Base-by-base conservation (phyloP, 148 eudicot genomes). In the Vaccinium macrocarpon region DNA sequence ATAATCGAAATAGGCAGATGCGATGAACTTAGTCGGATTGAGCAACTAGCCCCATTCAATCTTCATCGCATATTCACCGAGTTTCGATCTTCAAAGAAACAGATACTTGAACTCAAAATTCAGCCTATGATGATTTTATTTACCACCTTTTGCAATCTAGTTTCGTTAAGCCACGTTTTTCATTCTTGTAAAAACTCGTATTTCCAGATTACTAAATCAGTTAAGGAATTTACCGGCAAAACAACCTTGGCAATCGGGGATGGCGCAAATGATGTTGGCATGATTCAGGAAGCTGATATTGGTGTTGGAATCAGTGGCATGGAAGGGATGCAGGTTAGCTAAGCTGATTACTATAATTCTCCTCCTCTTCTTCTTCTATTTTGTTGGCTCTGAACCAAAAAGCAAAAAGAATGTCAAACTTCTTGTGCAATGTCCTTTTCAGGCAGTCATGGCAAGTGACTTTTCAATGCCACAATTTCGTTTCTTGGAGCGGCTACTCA, bases 221-320 rank as follows among this genome's bases (percentile, higher is more conserved):
- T 88, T 10, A 90, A 90, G 76, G 84, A 86, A 42, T 74, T 50
- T 38, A 86, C 90, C 2, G 88, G 88, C 2, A 88, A 81, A 75
- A 90, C 89, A 71, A 90, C 85, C 46, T 82, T 89, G 74, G 91
- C 88, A 7, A 89, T 89, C 32, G 91, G 91, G 2, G 91, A 89
- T 84, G 89, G 91, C 25, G 91, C 91, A 76, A 89, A 89, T 86
- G 91, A 89, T 77, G 91, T 89, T 21, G 91, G 91, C 3, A 90
- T 90, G 91, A 85, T 90, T 86, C 91, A 90, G 61, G 91, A 90
- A 86, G 91, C 91, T 72, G 91, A 90, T 86, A 90, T 90, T 76
- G 91, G 90, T 78, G 86, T 90, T 42, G 91, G 91, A 76, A 90
- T 90, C 52, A 90, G 91, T 82, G 91, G 91, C 57, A 82, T 88